Percentiles rank a stretch among this genome's conserved stretches.
Evolutionary conservation across 345 rosid genomes (phyloP).

Genomic region (Melaleuca alternifolia): DNA sequence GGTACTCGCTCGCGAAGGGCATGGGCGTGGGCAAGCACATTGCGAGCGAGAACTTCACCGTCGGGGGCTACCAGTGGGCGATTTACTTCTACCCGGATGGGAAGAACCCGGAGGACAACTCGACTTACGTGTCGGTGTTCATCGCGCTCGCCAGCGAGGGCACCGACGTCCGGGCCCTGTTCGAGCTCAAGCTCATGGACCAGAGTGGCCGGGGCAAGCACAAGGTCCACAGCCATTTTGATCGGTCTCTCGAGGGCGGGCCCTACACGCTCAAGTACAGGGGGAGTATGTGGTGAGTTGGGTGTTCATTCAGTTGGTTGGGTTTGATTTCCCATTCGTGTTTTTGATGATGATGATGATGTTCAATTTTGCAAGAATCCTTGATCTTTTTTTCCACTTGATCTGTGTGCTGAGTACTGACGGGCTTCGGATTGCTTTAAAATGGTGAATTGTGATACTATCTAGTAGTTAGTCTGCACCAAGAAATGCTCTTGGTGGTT

Average conservation of each 20-base stretch:
- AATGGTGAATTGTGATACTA: neutral
- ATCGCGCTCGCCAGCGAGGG: slow-evolving; percentile 96
- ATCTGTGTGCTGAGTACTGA: neutral
- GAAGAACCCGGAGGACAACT: slow-evolving; percentile 74
- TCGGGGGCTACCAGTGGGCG: slow-evolving; percentile 86
- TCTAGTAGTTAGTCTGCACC: neutral
- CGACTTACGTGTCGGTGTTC: slow-evolving; percentile 76
- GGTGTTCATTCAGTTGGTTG: no score
- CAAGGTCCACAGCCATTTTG: slow-evolving; percentile 88
- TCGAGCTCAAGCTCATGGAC: slow-evolving; percentile 71
- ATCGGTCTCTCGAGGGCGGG: slow-evolving; percentile 84
- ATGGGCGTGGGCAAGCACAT: slow-evolving; percentile 91
- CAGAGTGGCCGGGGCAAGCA: slow-evolving; percentile 84
- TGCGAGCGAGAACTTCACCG: slow-evolving; percentile 80
- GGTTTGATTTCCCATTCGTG: neutral
- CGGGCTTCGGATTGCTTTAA: neutral
- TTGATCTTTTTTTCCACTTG: neutral
- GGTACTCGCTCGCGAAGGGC: slow-evolving; percentile 84
- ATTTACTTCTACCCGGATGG: slow-evolving; percentile 92
- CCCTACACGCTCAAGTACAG: slow-evolving; percentile 90
- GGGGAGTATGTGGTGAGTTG: slow-evolving; percentile 83
- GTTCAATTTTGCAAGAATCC: neutral
- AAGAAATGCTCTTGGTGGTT: neutral
- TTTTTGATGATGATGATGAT: neutral
- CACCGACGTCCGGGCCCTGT: slow-evolving; percentile 79